Percentiles rank a stretch among this genome's conserved stretches.
Evolutionary conservation across 1,139 yeast genomes (phyloP).

Genomic region (Kodamaea derodonti): DNA sequence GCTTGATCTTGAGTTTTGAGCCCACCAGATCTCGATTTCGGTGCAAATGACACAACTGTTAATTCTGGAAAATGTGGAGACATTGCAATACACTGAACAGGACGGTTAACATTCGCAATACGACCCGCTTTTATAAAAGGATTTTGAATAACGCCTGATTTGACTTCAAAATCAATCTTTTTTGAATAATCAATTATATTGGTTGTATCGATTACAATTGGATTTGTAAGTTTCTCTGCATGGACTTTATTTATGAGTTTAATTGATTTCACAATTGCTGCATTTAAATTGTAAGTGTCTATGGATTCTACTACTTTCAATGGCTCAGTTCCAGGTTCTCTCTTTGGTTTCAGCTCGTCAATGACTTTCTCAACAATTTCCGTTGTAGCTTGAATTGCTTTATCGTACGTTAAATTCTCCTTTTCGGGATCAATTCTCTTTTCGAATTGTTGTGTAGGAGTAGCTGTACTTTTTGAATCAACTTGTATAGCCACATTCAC

Average conservation of each 20-base stretch:
- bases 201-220: slow-evolving; percentile 7
- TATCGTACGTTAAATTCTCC: slow-evolving; percentile 25
- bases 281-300: slow-evolving; percentile 11
- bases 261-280: slow-evolving; percentile 16
- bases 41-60: slow-evolving; percentile 32
- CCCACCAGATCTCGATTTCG: neutral
- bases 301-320: slow-evolving; percentile 2
- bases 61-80: slow-evolving; percentile 40
- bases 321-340: neutral
- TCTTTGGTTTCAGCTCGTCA: neutral
- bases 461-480: slow-evolving; percentile 9
- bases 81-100: slow-evolving; percentile 38
- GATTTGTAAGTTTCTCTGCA: neutral
- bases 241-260: slow-evolving; percentile 14
- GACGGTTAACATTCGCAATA: slow-evolving; percentile 12
- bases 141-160: slow-evolving; percentile 3
- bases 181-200: slow-evolving; percentile 11
- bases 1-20: neutral
- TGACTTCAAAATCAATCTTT: slow-evolving; percentile 7
- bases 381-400: slow-evolving; percentile 26
- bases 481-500: slow-evolving; percentile 28
- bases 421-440: slow-evolving; percentile 7
- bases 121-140: slow-evolving; percentile 2
- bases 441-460: neutral
- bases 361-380: slow-evolving; percentile 1